Conservation (phyloP, 768 basidiomycete genomes). For the Lactarius deliciosus region DNA sequence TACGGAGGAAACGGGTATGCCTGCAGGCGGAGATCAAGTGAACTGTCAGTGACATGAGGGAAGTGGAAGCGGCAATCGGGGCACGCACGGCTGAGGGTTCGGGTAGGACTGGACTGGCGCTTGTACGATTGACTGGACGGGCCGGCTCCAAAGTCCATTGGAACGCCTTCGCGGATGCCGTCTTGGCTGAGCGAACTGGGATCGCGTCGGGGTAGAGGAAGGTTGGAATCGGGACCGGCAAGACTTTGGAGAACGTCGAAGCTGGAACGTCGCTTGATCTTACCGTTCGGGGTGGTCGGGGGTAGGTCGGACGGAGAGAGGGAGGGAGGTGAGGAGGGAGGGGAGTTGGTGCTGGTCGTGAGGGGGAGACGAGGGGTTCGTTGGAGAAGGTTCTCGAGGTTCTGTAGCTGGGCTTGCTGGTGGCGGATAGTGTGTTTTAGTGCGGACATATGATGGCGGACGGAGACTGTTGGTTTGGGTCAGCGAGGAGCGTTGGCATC, state of each 20-base stretch:
- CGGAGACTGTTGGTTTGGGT: constrained; percentile 50
- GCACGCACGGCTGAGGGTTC: constrained; percentile 75
- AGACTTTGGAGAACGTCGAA: constrained; percentile 68
- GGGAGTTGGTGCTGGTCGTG: constrained; percentile 40
- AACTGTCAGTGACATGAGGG: constrained; percentile 15
- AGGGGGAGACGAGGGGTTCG: constrained; percentile 64
- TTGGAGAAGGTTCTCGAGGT: constrained; percentile 65
- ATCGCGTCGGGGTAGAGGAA: constrained; percentile 68
- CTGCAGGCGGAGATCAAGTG: constrained; percentile 44
- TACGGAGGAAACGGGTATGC: constrained; percentile 44
- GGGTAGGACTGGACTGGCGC: constrained; percentile 68
- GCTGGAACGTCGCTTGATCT: constrained; percentile 62
- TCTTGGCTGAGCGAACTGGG: constrained; percentile 43
- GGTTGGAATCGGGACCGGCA: constrained; percentile 72
- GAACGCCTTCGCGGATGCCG: constrained; percentile 73
- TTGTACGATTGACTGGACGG: constrained; percentile 45
- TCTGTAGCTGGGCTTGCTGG: constrained; percentile 76
- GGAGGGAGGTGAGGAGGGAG: constrained; percentile 39
- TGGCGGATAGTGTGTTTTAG: constrained; percentile 81
- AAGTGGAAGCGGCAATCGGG: constrained; percentile 27
- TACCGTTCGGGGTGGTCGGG: constrained; percentile 33
- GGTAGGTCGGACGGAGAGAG: constrained; percentile 33
- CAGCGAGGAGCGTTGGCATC: background rate
- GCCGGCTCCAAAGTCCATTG: constrained; percentile 50
- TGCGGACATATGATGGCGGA: constrained; percentile 77